Evolutionary conservation across 1,284 basidiomycete species (phyloP).

Genomic region (Ceratobasidium sp.): DNA sequence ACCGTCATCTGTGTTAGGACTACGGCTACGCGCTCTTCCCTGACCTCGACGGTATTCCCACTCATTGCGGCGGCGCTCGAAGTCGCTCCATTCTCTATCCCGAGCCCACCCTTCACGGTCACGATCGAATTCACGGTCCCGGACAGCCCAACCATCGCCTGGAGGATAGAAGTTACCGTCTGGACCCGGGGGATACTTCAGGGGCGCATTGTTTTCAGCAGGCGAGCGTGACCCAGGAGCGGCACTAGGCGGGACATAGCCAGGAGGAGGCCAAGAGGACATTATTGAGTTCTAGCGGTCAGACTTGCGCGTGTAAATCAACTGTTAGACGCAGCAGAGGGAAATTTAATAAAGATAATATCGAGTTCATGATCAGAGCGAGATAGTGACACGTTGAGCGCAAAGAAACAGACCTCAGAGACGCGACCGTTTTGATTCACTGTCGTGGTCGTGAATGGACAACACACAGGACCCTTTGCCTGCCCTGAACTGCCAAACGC

Average conservation of each 20-base stretch:
- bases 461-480: slow-evolving; percentile 36
- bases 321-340: slow-evolving; percentile 59
- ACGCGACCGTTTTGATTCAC: slow-evolving; percentile 44
- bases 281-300: slow-evolving; percentile 56
- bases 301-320: slow-evolving; percentile 18
- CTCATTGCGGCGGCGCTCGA: slow-evolving; percentile 40
- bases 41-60: slow-evolving; percentile 47
- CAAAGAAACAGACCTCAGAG: slow-evolving; percentile 47
- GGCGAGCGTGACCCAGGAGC: slow-evolving; percentile 86
- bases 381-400: slow-evolving; percentile 42
- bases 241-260: slow-evolving; percentile 76
- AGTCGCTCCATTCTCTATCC: slow-evolving; percentile 48
- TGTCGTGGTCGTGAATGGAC: slow-evolving; percentile 43
- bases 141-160: slow-evolving; percentile 74
- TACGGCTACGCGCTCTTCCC: slow-evolving; percentile 78
- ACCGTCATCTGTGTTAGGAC: slow-evolving; percentile 78
- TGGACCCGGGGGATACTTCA: slow-evolving; percentile 66
- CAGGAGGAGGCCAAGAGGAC: slow-evolving; percentile 74
- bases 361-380: slow-evolving; percentile 58
- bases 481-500: slow-evolving; percentile 33
- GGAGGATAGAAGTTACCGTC: slow-evolving; percentile 61
- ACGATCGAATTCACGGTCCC: slow-evolving; percentile 77
- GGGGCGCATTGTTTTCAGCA: slow-evolving; percentile 64
- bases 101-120: slow-evolving; percentile 73
- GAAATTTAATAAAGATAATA: slow-evolving; percentile 74